Percentiles rank a stretch among this genome's conserved stretches.
Conservation (phyloP, 2,329 filamentous ascomycete genomes). For the Alternaria brassicicola region DNA sequence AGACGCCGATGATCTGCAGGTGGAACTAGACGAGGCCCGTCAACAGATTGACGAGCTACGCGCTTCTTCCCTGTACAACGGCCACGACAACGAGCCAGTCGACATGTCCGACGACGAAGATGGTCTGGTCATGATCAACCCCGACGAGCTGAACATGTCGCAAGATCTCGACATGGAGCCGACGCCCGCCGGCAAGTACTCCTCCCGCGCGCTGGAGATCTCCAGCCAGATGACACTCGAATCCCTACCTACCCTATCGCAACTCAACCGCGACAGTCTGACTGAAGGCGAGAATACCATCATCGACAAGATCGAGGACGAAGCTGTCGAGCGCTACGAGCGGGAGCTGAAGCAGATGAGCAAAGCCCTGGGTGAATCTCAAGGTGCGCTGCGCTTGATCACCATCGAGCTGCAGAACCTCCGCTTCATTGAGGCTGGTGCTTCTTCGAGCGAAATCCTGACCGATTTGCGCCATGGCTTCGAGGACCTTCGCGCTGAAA, state of each 20-base stretch:
- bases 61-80: slow-evolving; percentile 40
- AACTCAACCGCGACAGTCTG: slow-evolving; percentile 36
- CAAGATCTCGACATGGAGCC: slow-evolving; percentile 38
- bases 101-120: slow-evolving; percentile 39
- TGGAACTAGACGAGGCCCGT: slow-evolving; percentile 43
- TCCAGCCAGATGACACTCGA: slow-evolving; percentile 41
- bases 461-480: slow-evolving; percentile 52
- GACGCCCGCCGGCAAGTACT: slow-evolving; percentile 36
- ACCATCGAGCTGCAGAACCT: slow-evolving; percentile 54
- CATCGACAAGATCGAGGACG: slow-evolving; percentile 43
- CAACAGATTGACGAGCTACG: slow-evolving; percentile 46
- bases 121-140: slow-evolving; percentile 41
- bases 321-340: slow-evolving; percentile 46
- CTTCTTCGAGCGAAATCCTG: slow-evolving; percentile 45
- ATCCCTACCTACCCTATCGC: slow-evolving; percentile 30
- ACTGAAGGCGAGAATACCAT: slow-evolving; percentile 26
- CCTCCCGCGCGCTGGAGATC: slow-evolving; percentile 35
- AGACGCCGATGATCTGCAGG: slow-evolving; percentile 39
- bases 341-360: slow-evolving; percentile 49
- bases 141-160: slow-evolving; percentile 41
- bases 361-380: slow-evolving; percentile 48
- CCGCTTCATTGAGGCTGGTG: slow-evolving; percentile 47
- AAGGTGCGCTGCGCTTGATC: slow-evolving; percentile 51
- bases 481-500: slow-evolving; percentile 45
- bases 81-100: slow-evolving; percentile 29